Conservation (phyloP, 2,329 filamentous ascomycete species). For the Graphilbum fragrans region DNA sequence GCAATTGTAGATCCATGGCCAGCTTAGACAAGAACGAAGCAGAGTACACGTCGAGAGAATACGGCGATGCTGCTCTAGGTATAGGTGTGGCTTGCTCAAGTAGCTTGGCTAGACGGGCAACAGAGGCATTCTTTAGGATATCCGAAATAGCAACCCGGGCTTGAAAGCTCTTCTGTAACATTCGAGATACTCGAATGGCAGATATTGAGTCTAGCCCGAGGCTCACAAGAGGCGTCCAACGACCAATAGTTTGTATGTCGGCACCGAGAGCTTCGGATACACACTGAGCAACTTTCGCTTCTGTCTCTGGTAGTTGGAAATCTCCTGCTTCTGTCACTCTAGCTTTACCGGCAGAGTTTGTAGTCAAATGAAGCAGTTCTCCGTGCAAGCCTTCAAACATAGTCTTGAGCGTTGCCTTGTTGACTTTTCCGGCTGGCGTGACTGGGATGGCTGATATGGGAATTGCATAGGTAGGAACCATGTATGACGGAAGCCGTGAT, state of each 20-base stretch:
- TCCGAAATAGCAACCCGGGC: slow-evolving; percentile 50
- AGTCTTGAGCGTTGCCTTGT: slow-evolving; percentile 40
- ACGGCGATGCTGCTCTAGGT: not conserved
- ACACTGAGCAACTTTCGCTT: slow-evolving; percentile 40
- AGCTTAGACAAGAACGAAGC: slow-evolving; percentile 10
- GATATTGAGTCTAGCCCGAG: slow-evolving; percentile 76
- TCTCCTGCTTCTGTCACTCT: not conserved
- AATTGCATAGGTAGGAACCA: slow-evolving; percentile 65
- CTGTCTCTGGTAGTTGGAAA: slow-evolving; percentile 21
- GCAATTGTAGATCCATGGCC: slow-evolving; percentile 1
- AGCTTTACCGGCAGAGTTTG: not conserved
- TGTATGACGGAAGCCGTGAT: slow-evolving; percentile 55
- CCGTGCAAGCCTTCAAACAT: slow-evolving; percentile 33
- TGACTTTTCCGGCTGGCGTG: slow-evolving; percentile 64
- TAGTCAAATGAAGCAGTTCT: slow-evolving; percentile 15
- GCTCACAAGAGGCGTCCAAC: slow-evolving; percentile 62
- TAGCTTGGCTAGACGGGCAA: slow-evolving; percentile 44
- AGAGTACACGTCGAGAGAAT: slow-evolving; percentile 16
- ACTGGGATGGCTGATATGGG: slow-evolving; percentile 58
- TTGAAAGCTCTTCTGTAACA: slow-evolving; percentile 33
- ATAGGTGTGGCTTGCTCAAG: slow-evolving; percentile 7
- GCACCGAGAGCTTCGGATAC: slow-evolving; percentile 39
- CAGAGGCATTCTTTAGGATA: slow-evolving; percentile 55
- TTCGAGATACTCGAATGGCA: slow-evolving; percentile 57
- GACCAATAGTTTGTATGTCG: slow-evolving; percentile 33